Conservation (phyloP, 305 asterid genomes). For the Rubia tinctorum region DNA sequence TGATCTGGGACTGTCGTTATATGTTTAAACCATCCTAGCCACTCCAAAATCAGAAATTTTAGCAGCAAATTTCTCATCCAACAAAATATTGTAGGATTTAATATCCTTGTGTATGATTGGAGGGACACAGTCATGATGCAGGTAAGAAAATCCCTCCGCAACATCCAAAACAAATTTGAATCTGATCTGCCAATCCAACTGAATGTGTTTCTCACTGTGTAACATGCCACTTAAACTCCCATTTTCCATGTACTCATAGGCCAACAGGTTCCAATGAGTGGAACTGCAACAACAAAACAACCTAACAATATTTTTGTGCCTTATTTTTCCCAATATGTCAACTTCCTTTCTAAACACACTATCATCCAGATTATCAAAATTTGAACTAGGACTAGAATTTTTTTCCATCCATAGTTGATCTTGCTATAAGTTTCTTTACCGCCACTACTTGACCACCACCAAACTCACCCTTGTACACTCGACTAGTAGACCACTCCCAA, state of each 20-base stretch:
- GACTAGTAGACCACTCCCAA: constrained; percentile 80
- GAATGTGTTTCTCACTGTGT: constrained; percentile 38
- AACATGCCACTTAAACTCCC: constrained; percentile 84
- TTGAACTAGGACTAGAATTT: constrained; percentile 19
- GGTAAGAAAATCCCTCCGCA: constrained; percentile 86
- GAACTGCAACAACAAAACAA: constrained; percentile 70
- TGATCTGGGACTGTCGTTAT: constrained; percentile 54
- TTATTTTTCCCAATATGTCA: constrained; percentile 63
- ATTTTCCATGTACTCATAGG: constrained; percentile 78
- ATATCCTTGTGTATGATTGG: constrained; percentile 83
- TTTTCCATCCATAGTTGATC: constrained; percentile 24
- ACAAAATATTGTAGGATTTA: constrained; percentile 67
- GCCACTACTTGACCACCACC: constrained; percentile 79
- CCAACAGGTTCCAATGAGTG: constrained; percentile 57
- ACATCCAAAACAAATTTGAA: constrained; percentile 64
- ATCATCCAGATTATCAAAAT: constrained; percentile 18
- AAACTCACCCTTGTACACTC: constrained; percentile 65
- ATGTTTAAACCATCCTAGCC: constrained; percentile 47
- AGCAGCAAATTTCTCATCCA: constrained; percentile 63
- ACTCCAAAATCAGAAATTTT: constrained; percentile 90
- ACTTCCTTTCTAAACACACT: constrained; percentile 68
- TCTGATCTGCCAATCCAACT: constrained; percentile 66
- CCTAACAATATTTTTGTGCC: constrained; percentile 83
- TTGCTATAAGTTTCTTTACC: constrained; percentile 60
- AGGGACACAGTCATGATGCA: constrained; percentile 90